Evolutionary conservation across 2,329 filamentous ascomycete genomes (phyloP).

Genomic region (Colletotrichum limetticola): DNA sequence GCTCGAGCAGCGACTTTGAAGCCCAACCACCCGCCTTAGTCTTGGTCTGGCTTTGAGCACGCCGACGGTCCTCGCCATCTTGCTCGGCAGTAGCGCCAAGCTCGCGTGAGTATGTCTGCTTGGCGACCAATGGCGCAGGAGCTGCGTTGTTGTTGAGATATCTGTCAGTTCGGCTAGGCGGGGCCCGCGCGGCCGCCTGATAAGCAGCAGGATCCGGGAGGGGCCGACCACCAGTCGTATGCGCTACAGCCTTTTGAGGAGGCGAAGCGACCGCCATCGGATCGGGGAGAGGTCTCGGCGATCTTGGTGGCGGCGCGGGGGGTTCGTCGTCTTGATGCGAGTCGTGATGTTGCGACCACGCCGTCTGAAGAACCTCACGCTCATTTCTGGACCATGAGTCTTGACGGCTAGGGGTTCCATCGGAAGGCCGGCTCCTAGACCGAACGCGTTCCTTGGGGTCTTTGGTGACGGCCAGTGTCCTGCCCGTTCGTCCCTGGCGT

Average conservation of each 20-base stretch:
- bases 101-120: slow-evolving; percentile 65
- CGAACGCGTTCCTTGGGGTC: slow-evolving; percentile 44
- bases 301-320: slow-evolving; percentile 41
- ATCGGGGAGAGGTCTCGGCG: slow-evolving; percentile 54
- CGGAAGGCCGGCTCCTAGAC: slow-evolving; percentile 43
- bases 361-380: slow-evolving; percentile 70
- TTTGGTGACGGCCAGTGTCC: slow-evolving; percentile 28
- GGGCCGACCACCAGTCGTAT: slow-evolving; percentile 59
- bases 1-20: slow-evolving; percentile 77
- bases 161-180: slow-evolving; percentile 63
- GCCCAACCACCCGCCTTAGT: slow-evolving; percentile 73
- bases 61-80: slow-evolving; percentile 70
- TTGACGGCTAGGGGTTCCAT: slow-evolving; percentile 59
- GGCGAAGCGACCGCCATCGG: slow-evolving; percentile 44
- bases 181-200: slow-evolving; percentile 35
- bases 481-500: slow-evolving; percentile 59
- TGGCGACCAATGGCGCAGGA: slow-evolving; percentile 50
- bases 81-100: slow-evolving; percentile 69
- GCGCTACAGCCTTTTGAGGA: slow-evolving; percentile 46
- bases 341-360: slow-evolving; percentile 57
- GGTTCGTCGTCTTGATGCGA: slow-evolving; percentile 39
- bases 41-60: slow-evolving; percentile 66
- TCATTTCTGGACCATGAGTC: slow-evolving; percentile 74
- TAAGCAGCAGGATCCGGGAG: slow-evolving; percentile 61
- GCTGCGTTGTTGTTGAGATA: slow-evolving; percentile 67